Percentiles rank a stretch among this genome's conserved stretches.
These are phyloP conservation scores for Dioscorea cayenensis DNA, from an alignment of 116 monocot species.

Conservation along the genomic window DNA sequence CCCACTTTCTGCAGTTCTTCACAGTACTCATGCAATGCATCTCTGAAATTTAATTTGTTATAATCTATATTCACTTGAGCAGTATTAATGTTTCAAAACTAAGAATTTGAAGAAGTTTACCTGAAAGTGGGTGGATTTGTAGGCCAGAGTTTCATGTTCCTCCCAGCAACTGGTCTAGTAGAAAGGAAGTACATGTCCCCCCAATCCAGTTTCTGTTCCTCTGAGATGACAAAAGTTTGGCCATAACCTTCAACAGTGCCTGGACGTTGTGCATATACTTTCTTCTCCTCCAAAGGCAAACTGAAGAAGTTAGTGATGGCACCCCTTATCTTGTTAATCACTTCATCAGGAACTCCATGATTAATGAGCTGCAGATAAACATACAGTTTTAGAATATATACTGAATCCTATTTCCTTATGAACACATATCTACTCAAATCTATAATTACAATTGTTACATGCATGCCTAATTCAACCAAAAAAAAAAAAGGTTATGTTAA, in stretches of 20 bases:
- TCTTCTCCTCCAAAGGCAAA: slow-evolving; percentile 21
- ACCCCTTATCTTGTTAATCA: slow-evolving; percentile 12
- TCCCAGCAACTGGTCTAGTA: background rate
- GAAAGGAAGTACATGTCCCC: slow-evolving; percentile 15
- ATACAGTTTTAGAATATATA: no score
- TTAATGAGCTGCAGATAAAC: slow-evolving; percentile 17
- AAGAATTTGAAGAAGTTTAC: background rate
- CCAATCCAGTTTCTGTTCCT: slow-evolving; percentile 34
- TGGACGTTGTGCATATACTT: slow-evolving; percentile 6
- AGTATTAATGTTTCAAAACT: no score
- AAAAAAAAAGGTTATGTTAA: no score
- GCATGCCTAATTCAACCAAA: no score
- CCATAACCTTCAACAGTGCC: slow-evolving; percentile 32
- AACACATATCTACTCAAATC: no score
- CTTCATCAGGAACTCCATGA: slow-evolving; percentile 22
- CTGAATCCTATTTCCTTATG: no score
- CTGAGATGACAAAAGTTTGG: slow-evolving; percentile 19
- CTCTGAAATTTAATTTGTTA: background rate
- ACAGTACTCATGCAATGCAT: slow-evolving; percentile 12
- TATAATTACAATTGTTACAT: no score
- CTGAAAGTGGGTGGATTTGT: background rate
- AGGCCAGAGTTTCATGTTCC: background rate
- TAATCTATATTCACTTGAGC: no score
- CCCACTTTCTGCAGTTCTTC: slow-evolving; percentile 7
- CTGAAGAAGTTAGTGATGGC: slow-evolving; percentile 17